Evolutionary conservation across 352 stramenopile genomes (phyloP), one percentile per base, ranked within the genome.

Genomic region (Globisporangium rhizosaccharum): DNA sequence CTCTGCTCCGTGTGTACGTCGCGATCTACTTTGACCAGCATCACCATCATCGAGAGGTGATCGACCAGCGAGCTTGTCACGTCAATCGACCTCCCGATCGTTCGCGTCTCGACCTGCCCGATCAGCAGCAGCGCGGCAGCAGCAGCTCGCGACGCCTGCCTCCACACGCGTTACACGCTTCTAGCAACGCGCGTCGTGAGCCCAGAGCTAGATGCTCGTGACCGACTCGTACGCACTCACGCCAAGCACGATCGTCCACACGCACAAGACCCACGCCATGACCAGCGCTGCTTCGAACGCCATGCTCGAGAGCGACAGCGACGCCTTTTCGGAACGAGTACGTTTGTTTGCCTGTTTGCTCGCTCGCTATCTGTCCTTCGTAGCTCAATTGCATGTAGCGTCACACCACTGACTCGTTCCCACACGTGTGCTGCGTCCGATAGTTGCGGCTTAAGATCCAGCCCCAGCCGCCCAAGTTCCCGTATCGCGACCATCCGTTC

Each of bases 401-500:
- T 14, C 18, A 28, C 18, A 18, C 18, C 17, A 28, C 20, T n/a
- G 11, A 51, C 47, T 14, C 23, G 4, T 26, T 15, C 9, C 23
- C 20, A 8, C 46, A 5, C 11, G 46, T 28, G 46, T 48, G 18
- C 41, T 41, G 45, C 12, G 46, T 7, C 33, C 17, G 58, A 30
- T 56, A 87, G 74, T 65, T 93, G 53, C 76, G 79, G 3, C 61
- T 95, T 25, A 95, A 95, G 64, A 92, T 93, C 64, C 82, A 92
- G 67, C 85, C 85, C 3, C 73, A 87, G 37, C 85, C 85, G 49
- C 85, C 85, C 41, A 85, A 92, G 63, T 95, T 95, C 59, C 85
- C 85, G 14, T 95, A 92, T 72, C 85, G 83, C 23, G 73, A 88
- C 67, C 80, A 93, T 54, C 80, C 82, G 44, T 95, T 95, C 59